Conservation (phyloP, 805 yeast species). For the Kluyveromyces aestuarii region DNA sequence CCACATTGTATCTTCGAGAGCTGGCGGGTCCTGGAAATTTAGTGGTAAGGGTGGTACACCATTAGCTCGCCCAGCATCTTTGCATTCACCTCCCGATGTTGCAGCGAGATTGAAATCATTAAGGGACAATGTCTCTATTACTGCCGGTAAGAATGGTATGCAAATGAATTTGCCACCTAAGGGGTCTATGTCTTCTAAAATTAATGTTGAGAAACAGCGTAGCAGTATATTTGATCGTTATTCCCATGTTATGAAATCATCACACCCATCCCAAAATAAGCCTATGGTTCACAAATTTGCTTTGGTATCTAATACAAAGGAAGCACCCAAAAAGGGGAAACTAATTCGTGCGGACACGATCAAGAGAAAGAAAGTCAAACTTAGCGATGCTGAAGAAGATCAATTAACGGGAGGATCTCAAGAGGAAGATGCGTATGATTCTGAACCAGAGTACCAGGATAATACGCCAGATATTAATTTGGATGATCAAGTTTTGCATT, state of each 20-base stretch:
- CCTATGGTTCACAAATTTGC: constrained; percentile 5
- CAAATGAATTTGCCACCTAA: neutral
- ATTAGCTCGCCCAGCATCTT: neutral
- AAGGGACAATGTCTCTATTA: neutral
- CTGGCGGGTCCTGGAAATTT: constrained; percentile 3
- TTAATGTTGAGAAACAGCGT: constrained; percentile 28
- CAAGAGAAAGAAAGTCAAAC: constrained; percentile 15
- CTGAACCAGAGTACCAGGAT: constrained; percentile 21
- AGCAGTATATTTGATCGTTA: constrained; percentile 31
- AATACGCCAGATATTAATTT: constrained; percentile 31
- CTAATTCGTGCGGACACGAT: constrained; percentile 32
- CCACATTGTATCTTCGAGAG: constrained; percentile 10
- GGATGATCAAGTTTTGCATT: constrained; percentile 60
- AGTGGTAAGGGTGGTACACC: neutral
- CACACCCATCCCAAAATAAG: neutral
- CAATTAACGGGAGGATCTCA: constrained; percentile 29
- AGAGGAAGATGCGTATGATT: constrained; percentile 36
- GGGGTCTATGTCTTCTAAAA: constrained; percentile 25
- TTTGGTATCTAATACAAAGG: constrained; percentile 7
- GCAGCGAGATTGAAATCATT: neutral
- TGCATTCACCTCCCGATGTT: neutral
- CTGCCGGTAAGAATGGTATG: neutral
- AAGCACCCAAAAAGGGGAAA: constrained; percentile 28
- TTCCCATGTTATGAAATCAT: constrained; percentile 22
- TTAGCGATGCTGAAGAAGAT: constrained; percentile 26